phyloP scores from a whole-genome alignment of 2,329 filamentous ascomycete genomes.

The Arthroderma sp. region DNA sequence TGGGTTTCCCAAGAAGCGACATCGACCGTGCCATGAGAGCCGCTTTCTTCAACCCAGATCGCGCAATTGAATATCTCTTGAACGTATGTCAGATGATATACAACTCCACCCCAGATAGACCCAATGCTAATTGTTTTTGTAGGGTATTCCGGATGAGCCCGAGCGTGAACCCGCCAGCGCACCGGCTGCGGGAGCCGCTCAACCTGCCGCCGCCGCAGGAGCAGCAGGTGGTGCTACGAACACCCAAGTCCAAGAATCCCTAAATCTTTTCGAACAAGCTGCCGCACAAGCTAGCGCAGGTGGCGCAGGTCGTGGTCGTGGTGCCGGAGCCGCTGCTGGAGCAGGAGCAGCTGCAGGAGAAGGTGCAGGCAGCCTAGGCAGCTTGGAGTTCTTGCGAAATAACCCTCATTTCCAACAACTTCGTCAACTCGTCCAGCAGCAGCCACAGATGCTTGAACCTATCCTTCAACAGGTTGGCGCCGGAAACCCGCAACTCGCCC shows the following conservation, averaged over 20 bases:
- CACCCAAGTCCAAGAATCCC: constrained; percentile 38
- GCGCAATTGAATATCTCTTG: constrained; percentile 90
- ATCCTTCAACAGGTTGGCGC: constrained; percentile 92
- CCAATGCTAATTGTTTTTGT: constrained; percentile 4
- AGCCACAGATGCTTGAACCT: constrained; percentile 96
- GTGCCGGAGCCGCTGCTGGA: constrained; percentile 17
- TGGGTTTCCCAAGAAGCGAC: constrained; percentile 82
- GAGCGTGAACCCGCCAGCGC: constrained; percentile 46
- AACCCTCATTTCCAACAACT: constrained; percentile 98
- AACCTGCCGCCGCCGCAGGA: constrained; percentile 32
- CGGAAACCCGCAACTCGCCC: constrained; percentile 86
- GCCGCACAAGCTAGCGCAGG: constrained; percentile 60
- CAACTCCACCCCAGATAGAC: neutral
- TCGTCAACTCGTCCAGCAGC: constrained; percentile 90
- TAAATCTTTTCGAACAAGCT: constrained; percentile 79
- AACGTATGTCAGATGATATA: constrained; percentile 46
- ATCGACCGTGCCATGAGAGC: constrained; percentile 93
- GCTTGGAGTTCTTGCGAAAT: constrained; percentile 84
- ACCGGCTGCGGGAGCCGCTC: constrained; percentile 22
- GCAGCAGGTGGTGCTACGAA: constrained; percentile 24
- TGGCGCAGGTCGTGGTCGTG: constrained; percentile 30
- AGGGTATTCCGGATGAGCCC: constrained; percentile 85
- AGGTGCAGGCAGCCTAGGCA: constrained; percentile 42
- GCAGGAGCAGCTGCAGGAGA: constrained; percentile 14
- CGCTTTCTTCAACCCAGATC: constrained; percentile 92